Percentiles rank a stretch among this genome's conserved stretches.
phyloP scores from a whole-genome alignment of 148 eudicot species.

The Rhododendron williamsianum region DNA sequence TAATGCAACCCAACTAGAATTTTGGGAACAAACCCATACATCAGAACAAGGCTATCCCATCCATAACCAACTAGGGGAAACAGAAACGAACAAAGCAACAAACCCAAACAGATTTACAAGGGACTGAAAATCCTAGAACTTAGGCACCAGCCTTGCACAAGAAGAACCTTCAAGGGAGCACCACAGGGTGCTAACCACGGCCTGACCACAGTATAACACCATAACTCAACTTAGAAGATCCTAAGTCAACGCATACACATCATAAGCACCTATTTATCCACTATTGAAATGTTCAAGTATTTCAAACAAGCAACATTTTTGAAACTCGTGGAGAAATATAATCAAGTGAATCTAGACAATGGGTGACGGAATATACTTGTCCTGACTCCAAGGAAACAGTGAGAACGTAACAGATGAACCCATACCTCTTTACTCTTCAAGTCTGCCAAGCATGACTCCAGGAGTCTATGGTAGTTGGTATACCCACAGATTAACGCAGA shows the following conservation, averaged over 20 bases:
- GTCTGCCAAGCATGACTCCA: constrained; percentile 74
- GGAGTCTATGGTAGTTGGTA: constrained; percentile 71
- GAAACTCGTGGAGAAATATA: neutral
- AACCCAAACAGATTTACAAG: no score
- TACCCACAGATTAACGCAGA: constrained; percentile 96
- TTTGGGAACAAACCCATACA: no score
- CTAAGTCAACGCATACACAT: neutral
- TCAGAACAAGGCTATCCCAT: no score
- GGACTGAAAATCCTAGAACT: no score
- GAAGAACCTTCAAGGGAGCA: neutral
- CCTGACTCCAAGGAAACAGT: neutral
- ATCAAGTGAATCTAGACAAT: neutral
- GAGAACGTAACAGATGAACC: neutral
- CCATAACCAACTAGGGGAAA: no score
- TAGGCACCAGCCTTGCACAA: neutral
- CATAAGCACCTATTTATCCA: neutral
- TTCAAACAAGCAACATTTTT: neutral
- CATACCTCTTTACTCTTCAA: constrained; percentile 90
- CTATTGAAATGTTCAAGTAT: neutral
- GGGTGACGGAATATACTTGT: neutral
- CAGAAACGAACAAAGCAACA: no score
- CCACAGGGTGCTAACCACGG: neutral
- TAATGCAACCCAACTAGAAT: no score
- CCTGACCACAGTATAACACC: neutral
- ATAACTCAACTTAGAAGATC: neutral